Percentiles rank a stretch among this genome's conserved stretches.
These are phyloP conservation scores for Tricholoma furcatifolium DNA, from an alignment of 768 basidiomycete species.

Conservation along the genomic window DNA sequence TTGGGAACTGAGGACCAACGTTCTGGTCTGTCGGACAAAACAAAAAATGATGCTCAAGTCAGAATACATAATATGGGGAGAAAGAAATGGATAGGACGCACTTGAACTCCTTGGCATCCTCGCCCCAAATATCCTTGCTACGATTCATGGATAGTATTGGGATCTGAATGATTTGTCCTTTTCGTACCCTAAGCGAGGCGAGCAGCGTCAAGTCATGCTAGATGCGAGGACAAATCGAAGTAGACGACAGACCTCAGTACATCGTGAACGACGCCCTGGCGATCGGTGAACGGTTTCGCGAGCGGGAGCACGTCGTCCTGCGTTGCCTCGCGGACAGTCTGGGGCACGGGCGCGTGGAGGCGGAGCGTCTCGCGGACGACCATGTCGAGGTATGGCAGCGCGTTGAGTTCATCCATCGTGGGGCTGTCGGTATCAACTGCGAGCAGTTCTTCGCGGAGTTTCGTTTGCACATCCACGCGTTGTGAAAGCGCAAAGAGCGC, in stretches of 20 bases:
- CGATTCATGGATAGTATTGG: conserved; percentile 56
- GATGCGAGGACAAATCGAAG: not conserved
- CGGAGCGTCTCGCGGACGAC: conserved; percentile 63
- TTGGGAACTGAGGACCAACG: conserved; percentile 55
- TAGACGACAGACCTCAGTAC: conserved; percentile 32
- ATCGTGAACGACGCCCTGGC: conserved; percentile 36
- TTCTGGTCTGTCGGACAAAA: conserved; percentile 58
- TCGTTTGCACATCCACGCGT: conserved; percentile 46
- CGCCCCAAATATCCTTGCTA: conserved; percentile 56
- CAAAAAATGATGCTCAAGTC: conserved; percentile 25
- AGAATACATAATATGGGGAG: not conserved
- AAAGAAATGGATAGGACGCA: conserved; percentile 20
- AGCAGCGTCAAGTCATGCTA: not conserved
- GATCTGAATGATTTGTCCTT: conserved; percentile 45
- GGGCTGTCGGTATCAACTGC: conserved; percentile 53
- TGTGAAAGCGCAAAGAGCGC: conserved; percentile 54
- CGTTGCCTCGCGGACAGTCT: conserved; percentile 40
- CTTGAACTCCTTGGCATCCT: conserved; percentile 64
- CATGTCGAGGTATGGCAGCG: conserved; percentile 68
- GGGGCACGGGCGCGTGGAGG: conserved; percentile 49
- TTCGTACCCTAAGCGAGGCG: conserved; percentile 29
- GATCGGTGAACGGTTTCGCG: conserved; percentile 42
- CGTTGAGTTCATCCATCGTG: conserved; percentile 66
- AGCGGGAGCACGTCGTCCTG: conserved; percentile 55
- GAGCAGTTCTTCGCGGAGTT: conserved; percentile 59